Percentiles rank a stretch among this genome's conserved stretches.
Evolutionary conservation across 2,329 filamentous ascomycete genomes (phyloP).

Genomic region (Nothophaeocryptopus gaeumannii): DNA sequence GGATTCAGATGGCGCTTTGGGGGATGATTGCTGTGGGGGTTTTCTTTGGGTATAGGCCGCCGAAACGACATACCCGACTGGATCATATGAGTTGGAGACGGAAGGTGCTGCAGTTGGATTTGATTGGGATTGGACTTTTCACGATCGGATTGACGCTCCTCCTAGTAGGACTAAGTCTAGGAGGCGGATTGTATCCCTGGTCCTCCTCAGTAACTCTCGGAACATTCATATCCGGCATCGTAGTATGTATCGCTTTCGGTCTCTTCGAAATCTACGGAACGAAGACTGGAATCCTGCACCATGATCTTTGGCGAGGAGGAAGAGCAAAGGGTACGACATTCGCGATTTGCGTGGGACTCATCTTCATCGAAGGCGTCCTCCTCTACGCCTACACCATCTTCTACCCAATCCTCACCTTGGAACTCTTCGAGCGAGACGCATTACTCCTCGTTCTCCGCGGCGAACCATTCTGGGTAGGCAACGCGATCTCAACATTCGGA

Average conservation of each 20-base stretch:
- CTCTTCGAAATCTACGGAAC: conserved; percentile 21
- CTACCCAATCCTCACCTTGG: conserved; percentile 8
- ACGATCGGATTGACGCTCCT: conserved; percentile 32
- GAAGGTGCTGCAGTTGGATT: conserved; percentile 20
- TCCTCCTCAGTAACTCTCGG: conserved; percentile 32
- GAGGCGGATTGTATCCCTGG: conserved; percentile 30
- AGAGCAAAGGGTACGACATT: conserved; percentile 9
- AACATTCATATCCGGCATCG: conserved; percentile 33
- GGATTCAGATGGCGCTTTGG: conserved; percentile 21
- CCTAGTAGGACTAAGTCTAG: conserved; percentile 13
- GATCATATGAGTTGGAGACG: conserved; percentile 10
- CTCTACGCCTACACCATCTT: conserved; percentile 18
- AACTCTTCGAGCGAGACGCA: too few relatives aligned
- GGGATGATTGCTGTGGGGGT: conserved; percentile 15
- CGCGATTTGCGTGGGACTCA: conserved; percentile 13
- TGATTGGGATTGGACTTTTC: conserved; percentile 23
- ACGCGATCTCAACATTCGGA: too few relatives aligned
- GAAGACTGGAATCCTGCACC: conserved; percentile 18
- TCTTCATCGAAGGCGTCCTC: conserved; percentile 22
- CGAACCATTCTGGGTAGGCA: too few relatives aligned
- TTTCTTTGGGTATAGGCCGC: conserved; percentile 20
- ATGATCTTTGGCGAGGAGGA: conserved; percentile 19
- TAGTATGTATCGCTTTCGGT: conserved; percentile 33
- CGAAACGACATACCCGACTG: conserved; percentile 2
- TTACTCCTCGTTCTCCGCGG: too few relatives aligned